Evolutionary conservation across 2,329 filamentous ascomycete species (phyloP), one percentile per base, ranked within the genome.

Genomic region (Pseudogymnoascus sp.): DNA sequence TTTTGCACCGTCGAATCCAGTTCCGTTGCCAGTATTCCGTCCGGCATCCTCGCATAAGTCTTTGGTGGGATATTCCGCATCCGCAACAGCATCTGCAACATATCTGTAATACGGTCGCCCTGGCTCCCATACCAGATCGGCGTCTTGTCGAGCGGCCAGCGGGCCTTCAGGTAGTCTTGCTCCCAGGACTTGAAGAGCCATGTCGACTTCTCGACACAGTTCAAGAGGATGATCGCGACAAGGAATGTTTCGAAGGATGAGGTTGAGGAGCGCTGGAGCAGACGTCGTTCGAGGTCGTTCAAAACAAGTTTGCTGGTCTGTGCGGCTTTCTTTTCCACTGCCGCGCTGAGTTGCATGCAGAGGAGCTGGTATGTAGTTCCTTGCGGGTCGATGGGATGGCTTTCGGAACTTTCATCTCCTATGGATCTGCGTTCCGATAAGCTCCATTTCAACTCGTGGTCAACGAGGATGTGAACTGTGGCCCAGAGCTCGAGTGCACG

Each of bases 181-280:
- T 87, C 84, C 84, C 84, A 88, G 1, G 83, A 84, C 65, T 86
- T 86, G 74, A 87, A 87, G 0, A 83, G 81, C 85, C 85, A 88
- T 0, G 84, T 87, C 0, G 84, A 84, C 74, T 87, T 88, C 70
- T 88, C 85, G 12, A 87, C 78, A 66, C 84, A 86, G 68, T 86
- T 86, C 58, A 88, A 79, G 65, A 87, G 81, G 61, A 88, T 81
- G 62, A 88, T 72, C 2, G 83, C 80, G 2, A 84, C 81, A 21
- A 87, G 79, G 68, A 85, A 87, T 73, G 85, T 82, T 66, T 80
- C 80, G 68, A 85, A 86, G 33, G 81, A 81, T 61, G 84, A 78
- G 67, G 80, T 83, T 62, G 78, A 79, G 68, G 85, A 84, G 72
- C 82, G 83, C 68, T 86, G 83, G 63, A 86, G 81, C 33, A 88